Percentiles rank a stretch among this genome's conserved stretches.
Conservation (phyloP, 2,329 filamentous ascomycete genomes). For the Dothideomycetes sp. region DNA sequence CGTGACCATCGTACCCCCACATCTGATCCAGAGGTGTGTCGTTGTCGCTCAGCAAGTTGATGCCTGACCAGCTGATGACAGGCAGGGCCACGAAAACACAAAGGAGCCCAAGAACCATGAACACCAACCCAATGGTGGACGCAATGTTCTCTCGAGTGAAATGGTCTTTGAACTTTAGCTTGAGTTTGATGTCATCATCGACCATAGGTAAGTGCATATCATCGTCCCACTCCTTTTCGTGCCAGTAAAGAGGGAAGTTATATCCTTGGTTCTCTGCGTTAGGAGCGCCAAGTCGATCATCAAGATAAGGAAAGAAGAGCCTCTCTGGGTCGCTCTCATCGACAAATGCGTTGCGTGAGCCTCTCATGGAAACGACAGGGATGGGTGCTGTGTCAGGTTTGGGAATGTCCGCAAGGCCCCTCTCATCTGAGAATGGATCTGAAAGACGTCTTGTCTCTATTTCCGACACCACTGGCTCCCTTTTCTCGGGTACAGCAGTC, state of each 20-base stretch:
- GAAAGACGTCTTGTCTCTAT: constrained; percentile 23
- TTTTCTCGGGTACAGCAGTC: background rate
- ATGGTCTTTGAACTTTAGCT: constrained; percentile 36
- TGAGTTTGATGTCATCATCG: constrained; percentile 39
- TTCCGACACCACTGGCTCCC: constrained; percentile 15
- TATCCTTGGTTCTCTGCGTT: constrained; percentile 33
- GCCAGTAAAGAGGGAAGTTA: constrained; percentile 38
- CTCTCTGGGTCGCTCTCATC: constrained; percentile 26
- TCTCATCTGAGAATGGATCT: constrained; percentile 26
- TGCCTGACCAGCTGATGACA: constrained; percentile 37
- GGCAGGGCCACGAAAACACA: constrained; percentile 44
- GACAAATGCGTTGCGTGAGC: background rate
- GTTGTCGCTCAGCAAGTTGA: constrained; percentile 30
- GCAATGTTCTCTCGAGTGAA: constrained; percentile 36
- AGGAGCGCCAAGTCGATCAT: constrained; percentile 40
- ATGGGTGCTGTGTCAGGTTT: constrained; percentile 15
- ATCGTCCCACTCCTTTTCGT: constrained; percentile 46
- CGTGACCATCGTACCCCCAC: constrained; percentile 21
- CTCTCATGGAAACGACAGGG: too few relatives aligned
- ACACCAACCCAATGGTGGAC: constrained; percentile 34
- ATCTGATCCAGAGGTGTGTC: constrained; percentile 34
- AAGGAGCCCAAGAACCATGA: constrained; percentile 40
- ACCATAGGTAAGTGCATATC: constrained; percentile 45
- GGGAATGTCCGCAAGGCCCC: constrained; percentile 19
- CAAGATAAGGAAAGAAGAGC: constrained; percentile 33